phyloP scores from a whole-genome alignment of 2,329 filamentous ascomycete genomes.

The Ceratocystis eucalypticola region DNA sequence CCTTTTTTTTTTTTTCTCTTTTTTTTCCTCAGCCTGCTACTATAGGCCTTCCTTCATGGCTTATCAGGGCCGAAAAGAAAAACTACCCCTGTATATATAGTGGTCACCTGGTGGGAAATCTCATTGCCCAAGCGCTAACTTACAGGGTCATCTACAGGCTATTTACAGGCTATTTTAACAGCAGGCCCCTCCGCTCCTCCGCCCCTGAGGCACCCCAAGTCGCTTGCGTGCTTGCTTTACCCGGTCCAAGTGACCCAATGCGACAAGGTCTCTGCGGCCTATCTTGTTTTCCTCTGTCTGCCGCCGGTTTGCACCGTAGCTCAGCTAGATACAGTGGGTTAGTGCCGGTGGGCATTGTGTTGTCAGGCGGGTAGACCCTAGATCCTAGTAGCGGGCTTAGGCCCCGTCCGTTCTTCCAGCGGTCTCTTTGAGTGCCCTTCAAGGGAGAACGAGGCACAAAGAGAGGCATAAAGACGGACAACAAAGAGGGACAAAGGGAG shows the following conservation, averaged over 20 bases:
- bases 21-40: neutral
- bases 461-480: neutral
- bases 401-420: neutral
- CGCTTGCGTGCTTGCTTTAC: neutral
- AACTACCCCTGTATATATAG: neutral
- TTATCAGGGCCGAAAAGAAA: conserved; percentile 1
- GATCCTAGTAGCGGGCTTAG: conserved; percentile 2
- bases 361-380: neutral
- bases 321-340: neutral
- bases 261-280: neutral
- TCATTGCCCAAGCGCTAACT: conserved; percentile 1
- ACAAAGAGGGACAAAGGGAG: neutral
- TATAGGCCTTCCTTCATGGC: neutral
- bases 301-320: neutral
- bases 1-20: neutral
- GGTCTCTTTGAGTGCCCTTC: neutral
- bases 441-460: neutral
- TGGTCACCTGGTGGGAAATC: conserved; percentile 11
- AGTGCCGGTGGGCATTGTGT: neutral
- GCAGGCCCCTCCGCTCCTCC: no score
- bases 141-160: neutral
- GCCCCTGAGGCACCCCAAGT: neutral
- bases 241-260: neutral
- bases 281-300: neutral
- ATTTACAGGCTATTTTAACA: no score